These are phyloP conservation scores for Syzygium malaccense DNA, from an alignment of 441 rosid genomes.

Conservation along the genomic window DNA sequence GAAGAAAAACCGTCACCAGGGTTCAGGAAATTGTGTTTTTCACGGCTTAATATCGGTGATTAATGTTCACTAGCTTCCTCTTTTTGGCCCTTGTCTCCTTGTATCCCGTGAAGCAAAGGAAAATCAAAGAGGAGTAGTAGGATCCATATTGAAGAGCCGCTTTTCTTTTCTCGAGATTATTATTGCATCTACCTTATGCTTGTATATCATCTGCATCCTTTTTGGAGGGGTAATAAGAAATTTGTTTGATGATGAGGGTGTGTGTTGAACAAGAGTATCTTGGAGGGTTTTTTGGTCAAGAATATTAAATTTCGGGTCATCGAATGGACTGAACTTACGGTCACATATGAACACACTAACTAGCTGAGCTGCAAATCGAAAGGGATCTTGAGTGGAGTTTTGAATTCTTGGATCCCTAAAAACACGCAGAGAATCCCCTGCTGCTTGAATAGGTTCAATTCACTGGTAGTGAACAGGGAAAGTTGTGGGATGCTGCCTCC, in stretches of 20 bases:
- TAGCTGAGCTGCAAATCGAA: neutral
- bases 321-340: neutral
- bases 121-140: neutral
- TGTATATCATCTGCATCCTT: neutral
- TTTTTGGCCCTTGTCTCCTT: neutral
- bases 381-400: neutral
- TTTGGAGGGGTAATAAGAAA: neutral
- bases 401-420: conserved; percentile 15
- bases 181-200: neutral
- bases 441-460: neutral
- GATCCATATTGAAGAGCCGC: neutral
- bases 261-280: neutral
- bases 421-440: neutral
- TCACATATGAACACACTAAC: neutral
- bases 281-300: neutral
- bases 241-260: neutral
- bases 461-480: neutral
- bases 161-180: neutral
- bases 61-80: neutral
- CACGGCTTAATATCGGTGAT: neutral
- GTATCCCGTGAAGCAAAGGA: neutral
- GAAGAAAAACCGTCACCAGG: neutral
- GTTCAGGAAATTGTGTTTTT: neutral
- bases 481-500: neutral
- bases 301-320: neutral